These are phyloP conservation scores for Auriscalpium vulgare DNA, from an alignment of 768 basidiomycete species.

Conservation along the genomic window DNA sequence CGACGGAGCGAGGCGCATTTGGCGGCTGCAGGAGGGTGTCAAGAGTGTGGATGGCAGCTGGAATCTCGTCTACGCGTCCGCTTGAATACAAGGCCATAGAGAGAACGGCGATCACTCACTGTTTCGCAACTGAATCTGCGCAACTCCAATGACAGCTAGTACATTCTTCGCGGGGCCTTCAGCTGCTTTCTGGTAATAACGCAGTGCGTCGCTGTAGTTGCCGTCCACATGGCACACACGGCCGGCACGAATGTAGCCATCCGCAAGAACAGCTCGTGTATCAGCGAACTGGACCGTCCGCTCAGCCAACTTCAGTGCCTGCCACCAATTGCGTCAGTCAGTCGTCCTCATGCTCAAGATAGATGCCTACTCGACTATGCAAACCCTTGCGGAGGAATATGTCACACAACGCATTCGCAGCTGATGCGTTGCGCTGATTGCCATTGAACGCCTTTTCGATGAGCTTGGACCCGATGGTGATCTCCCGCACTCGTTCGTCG, in stretches of 20 bases:
- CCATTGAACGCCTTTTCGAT: constrained; percentile 76
- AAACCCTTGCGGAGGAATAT: constrained; percentile 69
- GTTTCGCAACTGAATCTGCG: constrained; percentile 79
- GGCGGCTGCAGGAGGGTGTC: constrained; percentile 69
- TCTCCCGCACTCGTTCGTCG: constrained; percentile 51
- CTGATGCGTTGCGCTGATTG: constrained; percentile 70
- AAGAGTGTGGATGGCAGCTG: constrained; percentile 79
- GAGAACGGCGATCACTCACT: constrained; percentile 35
- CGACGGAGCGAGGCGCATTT: constrained; percentile 58
- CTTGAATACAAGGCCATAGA: not conserved
- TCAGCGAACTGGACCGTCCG: constrained; percentile 92
- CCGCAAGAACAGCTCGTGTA: constrained; percentile 73
- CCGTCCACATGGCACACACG: constrained; percentile 74
- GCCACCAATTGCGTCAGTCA: not conserved
- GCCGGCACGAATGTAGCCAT: constrained; percentile 80
- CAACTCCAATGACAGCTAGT: constrained; percentile 75
- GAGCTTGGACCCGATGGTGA: constrained; percentile 58
- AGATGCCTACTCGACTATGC: constrained; percentile 42
- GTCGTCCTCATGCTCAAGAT: not conserved
- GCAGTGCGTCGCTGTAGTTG: constrained; percentile 51
- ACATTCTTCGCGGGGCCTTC: constrained; percentile 69
- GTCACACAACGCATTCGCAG: constrained; percentile 78
- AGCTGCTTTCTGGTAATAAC: constrained; percentile 59
- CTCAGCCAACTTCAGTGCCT: constrained; percentile 92
- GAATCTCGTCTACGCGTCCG: constrained; percentile 58